Conservation (phyloP, 176 grass and related monocot genomes). For the Eleusine indica region DNA sequence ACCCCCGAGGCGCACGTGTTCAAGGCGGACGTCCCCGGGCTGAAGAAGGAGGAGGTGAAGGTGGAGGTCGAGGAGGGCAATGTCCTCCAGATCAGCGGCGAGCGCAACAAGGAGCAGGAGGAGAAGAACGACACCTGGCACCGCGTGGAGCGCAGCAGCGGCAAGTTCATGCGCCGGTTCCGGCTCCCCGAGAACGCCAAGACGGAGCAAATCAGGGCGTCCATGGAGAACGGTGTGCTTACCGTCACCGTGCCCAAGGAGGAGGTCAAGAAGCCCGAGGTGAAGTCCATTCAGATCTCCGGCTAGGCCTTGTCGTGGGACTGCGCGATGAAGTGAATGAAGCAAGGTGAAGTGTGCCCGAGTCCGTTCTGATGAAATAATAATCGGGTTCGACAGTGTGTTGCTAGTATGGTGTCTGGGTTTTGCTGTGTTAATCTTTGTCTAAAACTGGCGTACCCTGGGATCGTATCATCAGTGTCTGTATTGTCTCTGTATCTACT, state of each 20-base stretch:
- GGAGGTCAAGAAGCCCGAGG: constrained; percentile 50
- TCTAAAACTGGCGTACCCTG: not conserved
- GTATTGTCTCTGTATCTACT: not conserved
- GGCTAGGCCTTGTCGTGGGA: constrained; percentile 22
- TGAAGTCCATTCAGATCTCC: constrained; percentile 57
- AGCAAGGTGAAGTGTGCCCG: not conserved
- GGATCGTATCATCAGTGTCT: not conserved
- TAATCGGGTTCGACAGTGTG: not conserved
- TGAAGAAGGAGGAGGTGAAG: constrained; percentile 75
- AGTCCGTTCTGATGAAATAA: constrained; percentile 11
- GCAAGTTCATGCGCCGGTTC: constrained; percentile 62
- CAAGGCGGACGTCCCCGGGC: constrained; percentile 63
- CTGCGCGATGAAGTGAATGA: not conserved
- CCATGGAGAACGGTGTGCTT: constrained; percentile 73
- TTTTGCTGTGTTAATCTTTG: not conserved
- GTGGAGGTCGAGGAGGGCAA: constrained; percentile 66
- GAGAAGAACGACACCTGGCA: constrained; percentile 68
- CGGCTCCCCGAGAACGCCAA: constrained; percentile 57
- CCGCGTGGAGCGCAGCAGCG: constrained; percentile 65
- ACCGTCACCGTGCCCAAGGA: constrained; percentile 65
- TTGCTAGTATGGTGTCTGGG: not conserved
- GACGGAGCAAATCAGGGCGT: constrained; percentile 48
- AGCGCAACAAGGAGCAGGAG: constrained; percentile 60
- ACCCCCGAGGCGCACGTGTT: constrained; percentile 69
- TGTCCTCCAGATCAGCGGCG: constrained; percentile 60